Evolutionary conservation across 1,139 yeast genomes (phyloP), one percentile per base, ranked within the genome.

Genomic region (Yamadazyma diddensiae): DNA sequence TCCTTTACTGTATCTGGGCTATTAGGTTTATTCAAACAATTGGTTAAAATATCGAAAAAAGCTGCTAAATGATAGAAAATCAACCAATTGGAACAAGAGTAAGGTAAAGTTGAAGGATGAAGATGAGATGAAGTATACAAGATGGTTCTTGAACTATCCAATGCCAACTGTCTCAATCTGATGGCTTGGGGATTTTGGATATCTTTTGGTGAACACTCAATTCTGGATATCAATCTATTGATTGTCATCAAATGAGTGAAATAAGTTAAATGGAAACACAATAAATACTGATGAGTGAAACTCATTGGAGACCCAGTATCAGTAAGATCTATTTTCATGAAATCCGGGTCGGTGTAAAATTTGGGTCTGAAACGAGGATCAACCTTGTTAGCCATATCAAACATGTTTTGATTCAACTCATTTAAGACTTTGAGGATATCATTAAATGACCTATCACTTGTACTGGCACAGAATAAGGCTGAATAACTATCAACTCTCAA

Each of bases 141-240:
- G 5, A 65, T 57, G 1, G 70, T 65, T 35, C 70, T 47, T 3
- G 71, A 63, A 15, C 67, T 51, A 33, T 62, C 56, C 16, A 59
- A 38, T 1, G 61, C 53, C 19, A 60, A 30, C 21, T 51, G 49
- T 26, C 66, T 45, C 36, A 56, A 59, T 23, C 43, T 49, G 2
- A 41, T 26, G 17, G 43, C 38, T 17, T 49, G 45, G 6, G 44
- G 39, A 10, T 49, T 46, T 13, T 43, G 46, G 18, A 35, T 32
- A 10, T 48, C 49, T 4, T 17, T 24, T 19, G 30, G 30, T 1
- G 44, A 39, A 11, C 45, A 41, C 19, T 40, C 41, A 9, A 50
- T 38, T 31, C 45, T 47, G 29, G 38, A 34, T 5, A 43, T 39
- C 13, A 62, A 43, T 21, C 67, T 43, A 42, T 65, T 65, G 27